phyloP scores from a whole-genome alignment of 441 rosid species.

The Syzygium syzygioides region DNA sequence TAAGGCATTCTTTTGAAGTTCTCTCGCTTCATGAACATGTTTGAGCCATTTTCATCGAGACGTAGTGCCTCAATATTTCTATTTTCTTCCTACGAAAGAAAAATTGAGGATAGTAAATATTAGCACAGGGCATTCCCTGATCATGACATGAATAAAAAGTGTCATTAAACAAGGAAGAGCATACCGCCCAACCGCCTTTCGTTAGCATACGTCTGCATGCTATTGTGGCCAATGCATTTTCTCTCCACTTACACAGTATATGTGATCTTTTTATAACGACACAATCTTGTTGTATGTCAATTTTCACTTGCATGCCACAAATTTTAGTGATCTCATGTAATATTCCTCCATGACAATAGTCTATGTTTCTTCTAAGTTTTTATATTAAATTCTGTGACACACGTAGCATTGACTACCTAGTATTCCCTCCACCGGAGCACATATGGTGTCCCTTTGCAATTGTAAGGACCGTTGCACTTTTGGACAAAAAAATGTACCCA shows the following conservation, averaged over 20 bases:
- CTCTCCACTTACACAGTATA: background rate
- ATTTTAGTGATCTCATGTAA: background rate
- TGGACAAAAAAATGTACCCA: background rate
- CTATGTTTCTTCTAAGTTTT: background rate
- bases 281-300: accelerated
- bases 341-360: background rate
- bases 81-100: background rate
- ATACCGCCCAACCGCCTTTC: background rate
- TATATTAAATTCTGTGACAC: background rate
- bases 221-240: background rate
- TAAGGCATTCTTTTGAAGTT: background rate
- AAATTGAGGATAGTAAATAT: background rate
- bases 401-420: background rate
- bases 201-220: accelerated
- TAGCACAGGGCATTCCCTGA: background rate
- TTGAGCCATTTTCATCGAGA: accelerated
- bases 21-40: accelerated
- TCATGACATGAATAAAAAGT: background rate
- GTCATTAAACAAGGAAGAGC: background rate
- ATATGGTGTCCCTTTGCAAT: background rate
- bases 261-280: background rate
- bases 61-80: background rate
- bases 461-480: background rate
- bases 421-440: background rate
- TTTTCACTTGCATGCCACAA: background rate